These are phyloP conservation scores for Paraphaeosphaeria minitans DNA, from an alignment of 2,329 filamentous ascomycete species.

Conservation along the genomic window DNA sequence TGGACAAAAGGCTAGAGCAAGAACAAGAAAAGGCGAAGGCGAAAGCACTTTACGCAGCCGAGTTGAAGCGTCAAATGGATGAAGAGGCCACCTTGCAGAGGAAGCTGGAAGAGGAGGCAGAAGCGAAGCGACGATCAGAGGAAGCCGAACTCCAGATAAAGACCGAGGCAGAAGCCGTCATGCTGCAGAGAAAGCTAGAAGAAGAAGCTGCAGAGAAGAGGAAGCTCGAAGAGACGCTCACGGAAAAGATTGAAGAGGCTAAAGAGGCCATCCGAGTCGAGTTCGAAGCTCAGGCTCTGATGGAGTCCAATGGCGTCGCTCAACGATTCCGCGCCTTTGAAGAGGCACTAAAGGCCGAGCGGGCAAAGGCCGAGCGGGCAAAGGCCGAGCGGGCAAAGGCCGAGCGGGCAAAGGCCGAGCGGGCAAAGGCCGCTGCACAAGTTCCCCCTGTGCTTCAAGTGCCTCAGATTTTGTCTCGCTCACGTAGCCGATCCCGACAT, in stretches of 20 bases:
- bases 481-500: constrained; percentile 18
- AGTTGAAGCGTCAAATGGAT: constrained; percentile 39
- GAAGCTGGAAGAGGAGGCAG: constrained; percentile 33
- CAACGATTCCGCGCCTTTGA: constrained; percentile 39
- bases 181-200: constrained; percentile 32
- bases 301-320: constrained; percentile 34
- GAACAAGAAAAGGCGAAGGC: constrained; percentile 40
- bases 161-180: constrained; percentile 34
- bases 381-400: constrained; percentile 30
- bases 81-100: constrained; percentile 38
- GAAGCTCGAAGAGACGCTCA: constrained; percentile 32
- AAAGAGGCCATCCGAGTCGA: constrained; percentile 41
- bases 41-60: constrained; percentile 37
- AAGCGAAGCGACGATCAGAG: constrained; percentile 29
- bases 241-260: constrained; percentile 38
- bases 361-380: constrained; percentile 11
- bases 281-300: constrained; percentile 35
- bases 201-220: constrained; percentile 36
- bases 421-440: constrained; percentile 10
- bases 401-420: constrained; percentile 25
- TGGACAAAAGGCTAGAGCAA: constrained; percentile 59
- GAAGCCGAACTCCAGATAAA: constrained; percentile 34
- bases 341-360: constrained; percentile 29
- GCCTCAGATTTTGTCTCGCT: constrained; percentile 5
- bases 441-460: constrained; percentile 6